A percentile compares a stretch with the other conserved stretches of the same genome.
These are phyloP conservation scores for Nemophila menziesii DNA, from an alignment of 257 asterid genomes.

Conservation along the genomic window DNA sequence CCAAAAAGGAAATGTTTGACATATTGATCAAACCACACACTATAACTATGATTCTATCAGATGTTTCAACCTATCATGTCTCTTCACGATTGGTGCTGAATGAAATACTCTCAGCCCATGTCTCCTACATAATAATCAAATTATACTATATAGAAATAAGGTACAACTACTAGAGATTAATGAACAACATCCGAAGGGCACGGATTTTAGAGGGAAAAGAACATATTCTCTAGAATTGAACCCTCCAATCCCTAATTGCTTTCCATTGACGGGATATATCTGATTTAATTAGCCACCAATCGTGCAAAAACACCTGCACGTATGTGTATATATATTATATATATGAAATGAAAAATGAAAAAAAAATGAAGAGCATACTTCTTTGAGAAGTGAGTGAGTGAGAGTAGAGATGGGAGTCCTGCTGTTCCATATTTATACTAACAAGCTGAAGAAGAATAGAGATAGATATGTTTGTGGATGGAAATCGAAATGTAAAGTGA, in stretches of 20 bases:
- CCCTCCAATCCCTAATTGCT: constrained; percentile 41
- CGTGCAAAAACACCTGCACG: constrained; percentile 21
- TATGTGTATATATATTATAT: background rate
- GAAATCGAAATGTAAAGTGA: no score
- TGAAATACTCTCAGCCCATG: constrained; percentile 32
- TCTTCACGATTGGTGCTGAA: constrained; percentile 46
- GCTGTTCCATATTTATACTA: no score
- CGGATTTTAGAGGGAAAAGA: no score
- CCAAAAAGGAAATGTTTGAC: constrained; percentile 48
- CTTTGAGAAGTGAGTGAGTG: background rate
- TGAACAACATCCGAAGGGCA: no score
- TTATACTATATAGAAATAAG: no score
- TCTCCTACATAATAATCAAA: constrained; percentile 40
- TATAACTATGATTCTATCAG: constrained; percentile 47
- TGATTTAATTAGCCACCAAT: constrained; percentile 56
- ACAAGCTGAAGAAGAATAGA: no score
- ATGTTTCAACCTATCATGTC: constrained; percentile 40
- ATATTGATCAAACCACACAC: constrained; percentile 42
- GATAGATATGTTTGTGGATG: no score
- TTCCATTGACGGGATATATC: constrained; percentile 22
- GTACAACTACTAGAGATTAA: no score
- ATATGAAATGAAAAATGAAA: background rate
- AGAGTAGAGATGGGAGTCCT: background rate
- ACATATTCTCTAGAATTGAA: constrained; percentile 23
- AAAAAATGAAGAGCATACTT: no score